phyloP scores from a whole-genome alignment of 2,329 filamentous ascomycete genomes.

The Neodidymelliopsis sp. region DNA sequence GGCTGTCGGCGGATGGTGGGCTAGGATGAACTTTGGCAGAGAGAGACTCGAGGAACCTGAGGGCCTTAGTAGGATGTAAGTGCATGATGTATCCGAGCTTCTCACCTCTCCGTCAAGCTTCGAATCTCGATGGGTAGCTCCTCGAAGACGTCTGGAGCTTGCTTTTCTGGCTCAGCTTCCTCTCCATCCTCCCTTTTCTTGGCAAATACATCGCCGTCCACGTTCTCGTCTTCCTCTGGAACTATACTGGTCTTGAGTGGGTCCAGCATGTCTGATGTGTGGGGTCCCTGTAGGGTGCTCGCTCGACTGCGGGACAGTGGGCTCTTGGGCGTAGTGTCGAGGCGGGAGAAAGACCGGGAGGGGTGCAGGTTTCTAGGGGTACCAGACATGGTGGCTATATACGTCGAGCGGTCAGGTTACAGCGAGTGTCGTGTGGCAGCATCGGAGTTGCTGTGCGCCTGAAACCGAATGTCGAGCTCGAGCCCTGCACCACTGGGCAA shows the following conservation, averaged over 20 bases:
- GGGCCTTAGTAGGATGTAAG: background rate
- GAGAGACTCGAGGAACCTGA: slow-evolving; percentile 88
- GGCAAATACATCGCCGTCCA: slow-evolving; percentile 52
- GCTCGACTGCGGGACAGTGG: slow-evolving; percentile 53
- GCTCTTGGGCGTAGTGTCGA: slow-evolving; percentile 49
- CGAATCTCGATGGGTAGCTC: slow-evolving; percentile 94
- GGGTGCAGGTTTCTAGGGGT: slow-evolving; percentile 50
- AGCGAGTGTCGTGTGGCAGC: slow-evolving; percentile 33
- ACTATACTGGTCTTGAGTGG: slow-evolving; percentile 49
- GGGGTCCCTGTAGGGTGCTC: slow-evolving; percentile 55
- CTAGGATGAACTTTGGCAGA: slow-evolving; percentile 85
- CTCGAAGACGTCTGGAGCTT: slow-evolving; percentile 74
- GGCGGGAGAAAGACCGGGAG: slow-evolving; percentile 59
- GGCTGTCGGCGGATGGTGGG: slow-evolving; percentile 81
- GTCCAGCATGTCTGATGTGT: slow-evolving; percentile 54
- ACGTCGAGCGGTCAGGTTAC: background rate
- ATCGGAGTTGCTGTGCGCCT: slow-evolving; percentile 31
- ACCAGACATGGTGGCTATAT: slow-evolving; percentile 36
- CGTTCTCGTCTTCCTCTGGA: slow-evolving; percentile 44
- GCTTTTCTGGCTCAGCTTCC: slow-evolving; percentile 26
- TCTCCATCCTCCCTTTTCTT: slow-evolving; percentile 48
- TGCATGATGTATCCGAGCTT: background rate
- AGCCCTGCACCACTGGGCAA: slow-evolving; percentile 26
- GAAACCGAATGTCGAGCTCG: slow-evolving; percentile 33
- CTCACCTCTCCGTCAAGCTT: slow-evolving; percentile 84